Base-by-base conservation (phyloP, 2,329 filamentous ascomycete species). In the Botryotinia globosa region DNA sequence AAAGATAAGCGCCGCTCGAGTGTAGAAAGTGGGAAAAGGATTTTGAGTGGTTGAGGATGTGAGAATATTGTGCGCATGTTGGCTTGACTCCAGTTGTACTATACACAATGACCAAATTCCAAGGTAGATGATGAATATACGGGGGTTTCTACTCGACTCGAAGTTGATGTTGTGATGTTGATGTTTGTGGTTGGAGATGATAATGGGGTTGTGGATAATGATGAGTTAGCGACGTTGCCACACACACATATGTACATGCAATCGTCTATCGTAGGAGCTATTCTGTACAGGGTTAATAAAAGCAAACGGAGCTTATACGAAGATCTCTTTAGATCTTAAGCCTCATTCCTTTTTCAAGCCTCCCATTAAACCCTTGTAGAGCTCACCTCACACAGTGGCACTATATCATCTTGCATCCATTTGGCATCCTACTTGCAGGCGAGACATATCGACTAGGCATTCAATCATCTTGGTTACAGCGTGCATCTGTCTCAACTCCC, bases 1-100 rank as follows among this genome's bases (percentile, higher is more conserved):
- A 32, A 45, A 69, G 67, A 61, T 69, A 69, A 69, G 67, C 51
- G 67, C 51, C 32, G 48, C 20, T 9, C 44, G 25, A 20, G 37
- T 25, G 20, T 62, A 16, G 29, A 65, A n/a, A 65, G 63, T 65
- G 63, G 63, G 63, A 48, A 48, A 14, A 18, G 44, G 63, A 62
- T 62, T 48, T 20, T 25, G 51, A 42, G 37, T 67, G 45, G 45
- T 39, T n/a, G 20, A 29, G 39, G 37, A 20, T 22, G 32, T 54
- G 51, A 32, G 29, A 4, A 56, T 56, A 25, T 56, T 39, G 45
- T 62, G 59, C 59, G 42, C 59, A 39, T 62, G 59, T 62, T 62
- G 59, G 59, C 22, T 62, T 62, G 59, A 37, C 22, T 62, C 37
- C 37, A 42, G 12, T 42, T 62, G 37, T 20, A n/a, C 48, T 51